These are phyloP conservation scores for Kluyveromyces dobzhanskii DNA, from an alignment of 805 yeast species.

Conservation along the genomic window DNA sequence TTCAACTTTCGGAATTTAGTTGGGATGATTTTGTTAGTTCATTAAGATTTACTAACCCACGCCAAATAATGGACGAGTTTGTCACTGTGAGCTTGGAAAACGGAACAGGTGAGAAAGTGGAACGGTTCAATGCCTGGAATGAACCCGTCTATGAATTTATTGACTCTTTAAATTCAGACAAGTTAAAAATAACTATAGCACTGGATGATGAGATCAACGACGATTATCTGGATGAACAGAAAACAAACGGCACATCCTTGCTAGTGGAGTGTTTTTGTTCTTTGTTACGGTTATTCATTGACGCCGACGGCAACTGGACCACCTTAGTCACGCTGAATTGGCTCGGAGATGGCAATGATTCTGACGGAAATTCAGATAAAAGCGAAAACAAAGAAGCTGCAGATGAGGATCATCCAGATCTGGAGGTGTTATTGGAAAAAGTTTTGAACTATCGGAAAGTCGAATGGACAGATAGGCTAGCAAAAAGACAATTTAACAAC, in stretches of 20 bases:
- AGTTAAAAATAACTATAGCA: slow-evolving; percentile 4
- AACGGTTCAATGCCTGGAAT: neutral
- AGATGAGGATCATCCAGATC: slow-evolving; percentile 9
- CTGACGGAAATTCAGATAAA: slow-evolving; percentile 13
- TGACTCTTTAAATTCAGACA: slow-evolving; percentile 2
- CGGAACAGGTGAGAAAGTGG: neutral
- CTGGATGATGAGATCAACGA: slow-evolving; percentile 23
- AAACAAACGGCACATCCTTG: slow-evolving; percentile 19
- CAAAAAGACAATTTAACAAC: slow-evolving; percentile 65
- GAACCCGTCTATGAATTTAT: neutral
- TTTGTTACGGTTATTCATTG: slow-evolving; percentile 24
- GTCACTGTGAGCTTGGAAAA: neutral
- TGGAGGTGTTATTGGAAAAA: slow-evolving; percentile 23
- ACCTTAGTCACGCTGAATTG: slow-evolving; percentile 25
- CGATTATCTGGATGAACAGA: slow-evolving; percentile 18
- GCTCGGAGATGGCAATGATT: slow-evolving; percentile 14
- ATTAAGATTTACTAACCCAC: slow-evolving; percentile 23
- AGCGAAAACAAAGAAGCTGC: slow-evolving; percentile 11
- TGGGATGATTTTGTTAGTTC: slow-evolving; percentile 25
- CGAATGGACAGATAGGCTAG: slow-evolving; percentile 72
- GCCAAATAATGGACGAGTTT: slow-evolving; percentile 5
- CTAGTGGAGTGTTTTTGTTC: slow-evolving; percentile 24
- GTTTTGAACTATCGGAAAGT: slow-evolving; percentile 47
- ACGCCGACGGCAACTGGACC: slow-evolving; percentile 28
- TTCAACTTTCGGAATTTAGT: slow-evolving; percentile 20